phyloP scores from a whole-genome alignment of 2,329 filamentous ascomycete species.

The Penicillium aurantiogriseum region DNA sequence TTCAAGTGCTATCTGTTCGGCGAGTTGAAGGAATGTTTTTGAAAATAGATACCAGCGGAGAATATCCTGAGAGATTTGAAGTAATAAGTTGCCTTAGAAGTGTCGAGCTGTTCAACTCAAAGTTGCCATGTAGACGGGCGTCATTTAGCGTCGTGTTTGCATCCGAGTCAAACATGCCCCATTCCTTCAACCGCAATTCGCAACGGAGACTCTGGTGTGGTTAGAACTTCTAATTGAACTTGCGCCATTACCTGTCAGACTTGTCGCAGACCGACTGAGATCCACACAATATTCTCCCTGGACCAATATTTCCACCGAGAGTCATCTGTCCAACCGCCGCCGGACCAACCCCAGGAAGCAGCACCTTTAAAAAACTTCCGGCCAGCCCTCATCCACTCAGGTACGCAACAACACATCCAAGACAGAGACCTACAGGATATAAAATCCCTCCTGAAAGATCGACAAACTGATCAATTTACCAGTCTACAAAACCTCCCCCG shows the following conservation, averaged over 20 bases:
- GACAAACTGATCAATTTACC: background rate
- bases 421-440: background rate
- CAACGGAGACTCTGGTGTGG: slow-evolving; percentile 5
- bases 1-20: background rate
- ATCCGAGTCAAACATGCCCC: slow-evolving; percentile 29
- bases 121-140: slow-evolving; percentile 32
- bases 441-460: background rate
- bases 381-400: background rate
- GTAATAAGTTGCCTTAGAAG: background rate
- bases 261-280: background rate
- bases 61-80: background rate
- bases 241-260: background rate
- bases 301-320: background rate
- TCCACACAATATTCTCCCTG: background rate
- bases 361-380: slow-evolving; percentile 16
- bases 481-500: background rate
- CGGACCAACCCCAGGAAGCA: background rate
- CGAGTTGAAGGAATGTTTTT: no score
- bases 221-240: slow-evolving; percentile 6
- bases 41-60: no score
- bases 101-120: slow-evolving; percentile 18
- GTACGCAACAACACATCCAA: slow-evolving; percentile 7
- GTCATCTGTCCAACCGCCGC: background rate
- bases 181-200: slow-evolving; percentile 13
- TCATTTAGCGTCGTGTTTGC: slow-evolving; percentile 29